Percentiles rank a stretch among this genome's conserved stretches.
phyloP scores from a whole-genome alignment of 352 stramenopile genomes.

The Globisporangium radiosum region DNA sequence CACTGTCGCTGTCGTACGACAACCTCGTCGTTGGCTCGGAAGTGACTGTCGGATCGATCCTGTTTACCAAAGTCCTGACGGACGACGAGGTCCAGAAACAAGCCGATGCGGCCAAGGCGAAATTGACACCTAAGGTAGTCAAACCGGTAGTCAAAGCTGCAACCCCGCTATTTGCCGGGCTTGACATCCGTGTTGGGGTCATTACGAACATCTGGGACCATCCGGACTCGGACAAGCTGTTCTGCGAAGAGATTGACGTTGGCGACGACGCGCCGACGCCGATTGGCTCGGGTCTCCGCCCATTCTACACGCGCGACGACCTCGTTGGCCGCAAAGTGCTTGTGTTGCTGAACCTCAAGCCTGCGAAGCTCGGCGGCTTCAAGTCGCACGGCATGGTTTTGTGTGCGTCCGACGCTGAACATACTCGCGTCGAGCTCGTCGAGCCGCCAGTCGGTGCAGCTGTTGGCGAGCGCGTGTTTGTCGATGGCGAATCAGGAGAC shows the following conservation, averaged over 20 bases:
- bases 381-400: constrained; percentile 97
- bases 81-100: constrained; percentile 73
- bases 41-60: constrained; percentile 90
- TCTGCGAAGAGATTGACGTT: constrained; percentile 99
- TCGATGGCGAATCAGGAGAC: constrained; percentile 68
- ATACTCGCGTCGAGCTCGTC: constrained; percentile 93
- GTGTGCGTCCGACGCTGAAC: constrained; percentile 84
- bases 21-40: constrained; percentile 90
- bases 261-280: constrained; percentile 90
- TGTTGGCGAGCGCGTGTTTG: constrained; percentile 90
- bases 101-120: constrained; percentile 38
- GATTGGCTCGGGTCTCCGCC: constrained; percentile 93
- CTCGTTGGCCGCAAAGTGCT: constrained; percentile 94
- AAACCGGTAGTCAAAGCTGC: constrained; percentile 30
- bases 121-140: constrained; percentile 21
- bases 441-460: constrained; percentile 88
- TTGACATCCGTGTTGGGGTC: constrained; percentile 78
- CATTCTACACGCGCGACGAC: constrained; percentile 94
- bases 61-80: constrained; percentile 91
- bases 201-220: constrained; percentile 82
- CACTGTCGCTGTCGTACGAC: constrained; percentile 79
- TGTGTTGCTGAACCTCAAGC: constrained; percentile 98
- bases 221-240: constrained; percentile 92
- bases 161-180: constrained; percentile 59
- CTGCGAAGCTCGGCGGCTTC: constrained; percentile 95